phyloP scores from a whole-genome alignment of 176 grass and related monocot genomes.

The sorghum (Sorghum bicolor) region DNA sequence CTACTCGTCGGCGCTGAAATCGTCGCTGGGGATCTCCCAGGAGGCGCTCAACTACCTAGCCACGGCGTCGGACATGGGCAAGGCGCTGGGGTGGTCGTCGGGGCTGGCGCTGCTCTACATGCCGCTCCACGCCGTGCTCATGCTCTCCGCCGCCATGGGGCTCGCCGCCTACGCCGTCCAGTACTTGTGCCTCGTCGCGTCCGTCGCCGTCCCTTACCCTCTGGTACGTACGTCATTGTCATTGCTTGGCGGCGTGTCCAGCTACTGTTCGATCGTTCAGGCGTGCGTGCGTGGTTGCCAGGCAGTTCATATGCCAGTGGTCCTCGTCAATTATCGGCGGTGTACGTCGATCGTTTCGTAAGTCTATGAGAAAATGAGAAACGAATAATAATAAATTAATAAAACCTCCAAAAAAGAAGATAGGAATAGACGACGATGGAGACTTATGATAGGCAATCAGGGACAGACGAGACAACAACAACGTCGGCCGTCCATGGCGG shows the following conservation, averaged over 20 bases:
- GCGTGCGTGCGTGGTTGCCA: too few species aligned
- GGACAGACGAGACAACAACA: too few species aligned
- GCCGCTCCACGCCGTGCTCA: constrained; percentile 62
- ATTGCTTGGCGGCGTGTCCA: background rate
- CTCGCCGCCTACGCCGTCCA: constrained; percentile 64
- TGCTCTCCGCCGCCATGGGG: constrained; percentile 57
- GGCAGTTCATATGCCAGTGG: too few species aligned
- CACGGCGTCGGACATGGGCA: constrained; percentile 90
- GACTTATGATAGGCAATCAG: too few species aligned
- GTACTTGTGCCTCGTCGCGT: constrained; percentile 35
- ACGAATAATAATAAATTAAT: too few species aligned
- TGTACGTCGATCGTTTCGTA: too few species aligned
- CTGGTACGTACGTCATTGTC: constrained; percentile 34
- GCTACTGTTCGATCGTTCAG: too few species aligned
- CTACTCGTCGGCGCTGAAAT: constrained; percentile 81
- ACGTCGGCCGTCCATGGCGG: too few species aligned
- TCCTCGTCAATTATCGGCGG: too few species aligned
- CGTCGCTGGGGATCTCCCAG: constrained; percentile 62
- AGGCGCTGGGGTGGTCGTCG: constrained; percentile 77
- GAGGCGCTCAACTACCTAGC: constrained; percentile 80
- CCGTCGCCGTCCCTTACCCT: constrained; percentile 46
- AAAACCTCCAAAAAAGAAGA: too few species aligned
- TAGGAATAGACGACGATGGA: too few species aligned
- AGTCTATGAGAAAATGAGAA: too few species aligned
- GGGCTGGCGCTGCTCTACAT: constrained; percentile 74